A percentile compares a stretch with the other conserved stretches of the same genome.
Conservation (phyloP, 176 grass and related monocot species). For the Puya raimondii region DNA sequence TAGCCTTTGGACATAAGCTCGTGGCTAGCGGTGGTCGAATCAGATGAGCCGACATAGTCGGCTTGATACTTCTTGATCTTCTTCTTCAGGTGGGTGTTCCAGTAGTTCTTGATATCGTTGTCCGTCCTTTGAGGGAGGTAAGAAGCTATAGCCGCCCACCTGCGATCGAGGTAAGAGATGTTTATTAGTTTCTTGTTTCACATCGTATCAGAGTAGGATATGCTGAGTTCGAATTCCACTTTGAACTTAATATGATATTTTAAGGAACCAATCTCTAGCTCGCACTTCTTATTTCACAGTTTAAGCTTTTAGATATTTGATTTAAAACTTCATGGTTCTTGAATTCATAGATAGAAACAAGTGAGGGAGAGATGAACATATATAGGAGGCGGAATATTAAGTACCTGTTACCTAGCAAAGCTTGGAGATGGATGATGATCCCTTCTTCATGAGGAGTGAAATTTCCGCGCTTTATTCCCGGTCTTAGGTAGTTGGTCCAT, state of each 20-base stretch:
- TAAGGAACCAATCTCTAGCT: too few species aligned
- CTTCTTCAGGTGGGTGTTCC: slow-evolving; percentile 41
- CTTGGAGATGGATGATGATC: slow-evolving; percentile 3
- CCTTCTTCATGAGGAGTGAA: slow-evolving; percentile 1
- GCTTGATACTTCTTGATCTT: slow-evolving; percentile 22
- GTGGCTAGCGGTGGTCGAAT: neutral
- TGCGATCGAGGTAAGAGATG: slow-evolving; percentile 12
- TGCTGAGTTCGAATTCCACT: too few species aligned
- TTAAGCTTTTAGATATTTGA: too few species aligned
- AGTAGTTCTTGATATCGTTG: slow-evolving; percentile 42
- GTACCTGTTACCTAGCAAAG: neutral
- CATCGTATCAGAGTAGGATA: too few species aligned
- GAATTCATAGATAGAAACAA: neutral
- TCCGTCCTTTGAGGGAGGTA: slow-evolving; percentile 37
- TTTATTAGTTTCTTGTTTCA: too few species aligned
- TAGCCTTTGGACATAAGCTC: neutral
- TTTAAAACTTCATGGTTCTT: neutral
- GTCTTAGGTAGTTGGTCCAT: slow-evolving; percentile 1
- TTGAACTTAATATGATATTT: too few species aligned
- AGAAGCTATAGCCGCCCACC: slow-evolving; percentile 34
- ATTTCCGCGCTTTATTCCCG: slow-evolving; percentile 1
- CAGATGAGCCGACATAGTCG: slow-evolving; percentile 2
- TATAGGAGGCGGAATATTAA: neutral
- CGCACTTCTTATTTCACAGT: too few species aligned
- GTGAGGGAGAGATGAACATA: neutral